Evolutionary conservation across 2,329 filamentous ascomycete genomes (phyloP), one percentile per base, ranked within the genome.

Genomic region (Penicillium sp.): DNA sequence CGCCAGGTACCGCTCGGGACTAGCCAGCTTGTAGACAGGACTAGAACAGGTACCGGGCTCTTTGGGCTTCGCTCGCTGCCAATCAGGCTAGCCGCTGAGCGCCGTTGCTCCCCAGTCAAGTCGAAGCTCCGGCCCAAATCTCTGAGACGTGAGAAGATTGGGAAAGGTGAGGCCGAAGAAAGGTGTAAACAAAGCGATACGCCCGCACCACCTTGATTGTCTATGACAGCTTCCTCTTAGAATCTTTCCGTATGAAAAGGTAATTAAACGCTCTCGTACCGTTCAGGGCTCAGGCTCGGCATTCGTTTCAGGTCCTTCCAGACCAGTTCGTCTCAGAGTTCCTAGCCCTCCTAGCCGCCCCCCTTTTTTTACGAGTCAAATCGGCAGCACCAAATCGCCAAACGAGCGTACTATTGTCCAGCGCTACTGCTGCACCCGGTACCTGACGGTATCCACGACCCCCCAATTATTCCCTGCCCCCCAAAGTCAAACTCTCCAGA

Each of bases 1-100:
- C 49, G 58, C 59, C 61, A 65, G 58, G 45, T 37, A 61, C 58
- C 17, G 47, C 22, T 50, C 31, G 38, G 60, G 58, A 55, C 45
- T 55, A 58, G 53, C 45, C 34, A 50, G 6, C 2, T 39, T 31
- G 17, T 17, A n/a, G 42, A 54, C 4, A 11, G 35, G 53, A 31
- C 22, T 37, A 57, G 39, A 39, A 48, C 52, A 55, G 50, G 52
- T 37, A 49, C 42, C 41, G 38, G 34, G 5, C 28, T 47, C 5
- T 47, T 25, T 15, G 15, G 43, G 43, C 43, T 31, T 5, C 17
- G 43, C 12, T 20, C 17, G 20, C 48, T 20, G 38, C 54, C 57
- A 60, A 60, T 59, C 49, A 58, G 6, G 25, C 22, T 34, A 35
- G 6, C 28, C 20, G 4, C 28, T 42, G 35, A 22, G 34, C 45